Conservation (phyloP, 2,329 filamentous ascomycete species). For the Nigrospora osmanthi region DNA sequence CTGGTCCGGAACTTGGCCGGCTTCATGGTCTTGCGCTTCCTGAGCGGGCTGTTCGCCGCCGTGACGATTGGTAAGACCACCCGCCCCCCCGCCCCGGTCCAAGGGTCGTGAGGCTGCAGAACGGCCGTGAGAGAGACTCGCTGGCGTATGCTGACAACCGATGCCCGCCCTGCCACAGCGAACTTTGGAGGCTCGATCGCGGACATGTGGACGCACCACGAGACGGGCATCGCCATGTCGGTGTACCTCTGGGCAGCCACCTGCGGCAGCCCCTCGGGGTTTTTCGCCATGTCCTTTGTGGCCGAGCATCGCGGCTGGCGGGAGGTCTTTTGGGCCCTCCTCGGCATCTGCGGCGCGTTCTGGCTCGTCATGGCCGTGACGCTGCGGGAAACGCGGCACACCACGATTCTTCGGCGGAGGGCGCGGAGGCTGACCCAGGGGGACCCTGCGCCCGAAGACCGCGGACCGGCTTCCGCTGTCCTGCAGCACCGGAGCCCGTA, state of each 20-base stretch:
- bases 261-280: constrained; percentile 34
- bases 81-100: too few species aligned
- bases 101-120: too few species aligned
- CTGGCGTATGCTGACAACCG: neutral
- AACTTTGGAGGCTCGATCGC: constrained; percentile 36
- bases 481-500: constrained; percentile 24
- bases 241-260: constrained; percentile 35
- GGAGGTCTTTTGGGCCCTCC: constrained; percentile 34
- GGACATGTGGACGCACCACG: constrained; percentile 31
- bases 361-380: constrained; percentile 32
- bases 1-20: constrained; percentile 29
- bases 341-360: constrained; percentile 32
- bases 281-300: constrained; percentile 35
- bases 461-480: constrained; percentile 24
- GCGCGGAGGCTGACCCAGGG: constrained; percentile 19
- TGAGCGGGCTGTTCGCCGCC: constrained; percentile 34
- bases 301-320: constrained; percentile 33
- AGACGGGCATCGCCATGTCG: constrained; percentile 27
- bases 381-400: constrained; percentile 34
- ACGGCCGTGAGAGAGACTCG: too few species aligned
- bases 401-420: constrained; percentile 29
- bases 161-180: constrained; percentile 6
- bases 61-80: constrained; percentile 18
- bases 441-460: constrained; percentile 9
- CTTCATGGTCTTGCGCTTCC: constrained; percentile 32